Conservation (phyloP, 1,139 yeast genomes). For the Meyerozyma elateridarum region DNA sequence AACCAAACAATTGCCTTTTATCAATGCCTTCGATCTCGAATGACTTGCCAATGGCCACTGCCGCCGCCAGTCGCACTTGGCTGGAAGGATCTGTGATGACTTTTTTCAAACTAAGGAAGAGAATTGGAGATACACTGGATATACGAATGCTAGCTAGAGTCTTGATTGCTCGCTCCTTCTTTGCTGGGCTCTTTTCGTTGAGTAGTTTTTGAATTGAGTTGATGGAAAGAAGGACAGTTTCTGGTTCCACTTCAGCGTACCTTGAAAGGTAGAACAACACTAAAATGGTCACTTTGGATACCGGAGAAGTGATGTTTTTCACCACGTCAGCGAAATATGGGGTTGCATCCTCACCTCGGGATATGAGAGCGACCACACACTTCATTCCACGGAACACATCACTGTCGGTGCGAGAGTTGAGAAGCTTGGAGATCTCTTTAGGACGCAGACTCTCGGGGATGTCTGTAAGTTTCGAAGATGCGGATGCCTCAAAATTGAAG, state of each 20-base stretch:
- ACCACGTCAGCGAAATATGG: conserved; percentile 83
- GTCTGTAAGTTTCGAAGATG: conserved; percentile 61
- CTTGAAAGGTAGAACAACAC: conserved; percentile 74
- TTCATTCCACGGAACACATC: conserved; percentile 76
- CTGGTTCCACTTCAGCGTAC: conserved; percentile 84
- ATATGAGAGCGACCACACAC: conserved; percentile 61
- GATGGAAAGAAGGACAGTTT: conserved; percentile 79
- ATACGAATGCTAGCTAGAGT: conserved; percentile 79
- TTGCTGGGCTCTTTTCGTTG: conserved; percentile 61
- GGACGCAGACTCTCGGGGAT: conserved; percentile 51
- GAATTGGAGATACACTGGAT: conserved; percentile 74
- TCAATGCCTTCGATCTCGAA: conserved; percentile 33
- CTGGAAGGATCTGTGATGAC: conserved; percentile 70
- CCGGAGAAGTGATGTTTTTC: conserved; percentile 75
- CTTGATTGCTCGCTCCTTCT: conserved; percentile 70
- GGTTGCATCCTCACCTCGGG: conserved; percentile 58
- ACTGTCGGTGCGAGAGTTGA: conserved; percentile 66
- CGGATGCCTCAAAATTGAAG: conserved; percentile 77
- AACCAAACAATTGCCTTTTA: conserved; percentile 39
- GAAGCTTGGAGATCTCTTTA: conserved; percentile 58
- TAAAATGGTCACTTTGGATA: conserved; percentile 64
- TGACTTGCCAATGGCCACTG: conserved; percentile 70
- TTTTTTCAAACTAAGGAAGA: conserved; percentile 67
- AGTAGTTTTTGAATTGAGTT: conserved; percentile 87
- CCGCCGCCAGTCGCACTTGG: conserved; percentile 74